Percentiles rank a stretch among this genome's conserved stretches.
These are phyloP conservation scores for Sarcocystis neurona DNA, from an alignment of 169 alveolate species.

Conservation along the genomic window DNA sequence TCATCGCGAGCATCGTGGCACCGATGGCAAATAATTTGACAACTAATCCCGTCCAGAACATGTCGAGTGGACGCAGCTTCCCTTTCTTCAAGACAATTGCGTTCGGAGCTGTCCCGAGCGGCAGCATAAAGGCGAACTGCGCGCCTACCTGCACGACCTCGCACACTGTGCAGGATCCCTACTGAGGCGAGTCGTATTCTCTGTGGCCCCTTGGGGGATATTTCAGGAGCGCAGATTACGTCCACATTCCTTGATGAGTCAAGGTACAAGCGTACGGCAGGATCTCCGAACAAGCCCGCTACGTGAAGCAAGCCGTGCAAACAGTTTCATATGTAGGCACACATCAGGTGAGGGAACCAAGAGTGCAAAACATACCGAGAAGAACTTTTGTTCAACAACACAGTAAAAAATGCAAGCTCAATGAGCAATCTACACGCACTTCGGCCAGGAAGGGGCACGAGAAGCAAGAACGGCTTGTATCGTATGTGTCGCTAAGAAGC, in stretches of 20 bases:
- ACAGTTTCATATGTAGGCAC: too few species aligned
- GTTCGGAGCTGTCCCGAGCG: constrained; percentile 18
- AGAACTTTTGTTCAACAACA: too few species aligned
- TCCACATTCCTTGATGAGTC: neutral
- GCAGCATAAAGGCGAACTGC: constrained; percentile 35
- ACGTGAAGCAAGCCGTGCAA: too few species aligned
- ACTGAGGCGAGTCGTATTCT: too few species aligned
- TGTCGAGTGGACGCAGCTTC: neutral
- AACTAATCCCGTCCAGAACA: neutral
- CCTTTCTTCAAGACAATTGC: constrained; percentile 12
- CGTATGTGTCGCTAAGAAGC: too few species aligned
- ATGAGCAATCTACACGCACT: too few species aligned
- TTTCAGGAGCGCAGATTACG: neutral
- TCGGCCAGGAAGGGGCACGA: too few species aligned
- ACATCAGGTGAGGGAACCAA: too few species aligned
- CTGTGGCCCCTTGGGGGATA: neutral
- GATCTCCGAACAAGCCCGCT: too few species aligned
- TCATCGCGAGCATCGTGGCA: neutral
- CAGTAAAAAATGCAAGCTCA: too few species aligned
- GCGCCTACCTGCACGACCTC: neutral
- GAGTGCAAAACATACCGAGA: too few species aligned
- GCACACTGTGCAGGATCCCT: neutral
- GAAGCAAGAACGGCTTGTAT: too few species aligned
- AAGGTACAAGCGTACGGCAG: neutral
- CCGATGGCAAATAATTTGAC: neutral